A percentile compares a stretch with the other conserved stretches of the same genome.
Evolutionary conservation across 805 yeast species (phyloP).

Genomic region (Yarrowia sp.): DNA sequence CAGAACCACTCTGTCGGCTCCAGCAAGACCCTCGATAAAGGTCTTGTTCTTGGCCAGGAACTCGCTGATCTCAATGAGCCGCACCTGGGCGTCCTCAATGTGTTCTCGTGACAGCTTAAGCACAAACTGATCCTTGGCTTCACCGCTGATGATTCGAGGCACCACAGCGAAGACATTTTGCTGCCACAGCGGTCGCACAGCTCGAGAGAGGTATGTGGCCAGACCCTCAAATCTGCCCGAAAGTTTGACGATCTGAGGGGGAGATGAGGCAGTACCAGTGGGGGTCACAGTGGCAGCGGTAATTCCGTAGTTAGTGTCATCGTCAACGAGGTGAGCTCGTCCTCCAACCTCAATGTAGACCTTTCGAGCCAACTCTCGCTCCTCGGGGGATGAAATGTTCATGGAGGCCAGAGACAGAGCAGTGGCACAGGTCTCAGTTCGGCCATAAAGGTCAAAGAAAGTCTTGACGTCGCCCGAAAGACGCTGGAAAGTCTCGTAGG

Average conservation of each 20-base stretch:
- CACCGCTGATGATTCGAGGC: conserved; percentile 25
- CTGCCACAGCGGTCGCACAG: conserved; percentile 78
- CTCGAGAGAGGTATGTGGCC: conserved; percentile 69
- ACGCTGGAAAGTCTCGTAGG: conserved; percentile 70
- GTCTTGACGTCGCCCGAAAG: conserved; percentile 63
- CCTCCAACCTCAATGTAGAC: conserved; percentile 41
- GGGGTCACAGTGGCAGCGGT: conserved; percentile 4
- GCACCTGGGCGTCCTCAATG: conserved; percentile 35
- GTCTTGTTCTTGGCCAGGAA: conserved; percentile 46
- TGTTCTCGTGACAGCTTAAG: conserved; percentile 28
- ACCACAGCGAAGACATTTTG: conserved; percentile 53
- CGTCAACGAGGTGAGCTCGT: conserved; percentile 36
- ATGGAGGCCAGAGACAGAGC: conserved; percentile 76
- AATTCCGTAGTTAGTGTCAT: conserved; percentile 29
- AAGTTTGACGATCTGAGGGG: conserved; percentile 52
- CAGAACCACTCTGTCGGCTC: conserved; percentile 35
- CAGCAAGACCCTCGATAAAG: conserved; percentile 44
- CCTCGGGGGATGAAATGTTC: conserved; percentile 42
- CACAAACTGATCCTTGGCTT: conserved; percentile 31
- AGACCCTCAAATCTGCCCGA: conserved; percentile 92
- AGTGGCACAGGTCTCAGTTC: conserved; percentile 85
- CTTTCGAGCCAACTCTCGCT: conserved; percentile 38
- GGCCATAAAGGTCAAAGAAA: conserved; percentile 75
- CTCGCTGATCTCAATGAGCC: conserved; percentile 37
- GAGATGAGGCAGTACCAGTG: not conserved